Evolutionary conservation across 805 yeast species (phyloP), one percentile per base, ranked within the genome.

Genomic region (Sugiyamaella boreocaroliniensis): DNA sequence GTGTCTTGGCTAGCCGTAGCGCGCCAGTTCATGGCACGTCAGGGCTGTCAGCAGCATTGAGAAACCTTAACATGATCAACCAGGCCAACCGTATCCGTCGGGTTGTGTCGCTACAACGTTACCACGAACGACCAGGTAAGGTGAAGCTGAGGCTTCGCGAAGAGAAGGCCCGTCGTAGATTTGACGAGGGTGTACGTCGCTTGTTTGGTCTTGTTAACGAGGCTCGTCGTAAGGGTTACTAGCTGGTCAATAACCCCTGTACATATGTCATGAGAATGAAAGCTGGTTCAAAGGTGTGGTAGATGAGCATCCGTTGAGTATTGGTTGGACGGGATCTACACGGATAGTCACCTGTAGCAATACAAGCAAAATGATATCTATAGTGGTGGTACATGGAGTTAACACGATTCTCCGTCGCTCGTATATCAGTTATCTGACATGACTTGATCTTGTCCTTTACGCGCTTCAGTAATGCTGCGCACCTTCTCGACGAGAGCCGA

Each of bases 41-140:
- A 12, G 54, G 57, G 29, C 56, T 67, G 45, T 56, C 57, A n/a
- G 46, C 48, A 8, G 64, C 64, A 3, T 53, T 65, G 14, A 50
- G 63, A 10, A 61, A 61, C 52, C 51, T 68, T 32, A 58, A 59
- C 41, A 55, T 51, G 40, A 48, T 63, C 43, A 67, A 67, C 60
- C 48, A 50, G 15, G 54, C 62, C 47, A 67, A 67, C 57, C 51
- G 55, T 18, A 59, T 68, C 50, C 57, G 58, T 29, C 59, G 63
- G 45, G 61, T 59, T 6, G 54, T 60, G 51, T 48, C 52, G 37
- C 52, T 61, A 49, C 70, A 67, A 52, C 53, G 64, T 47, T 63
- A 55, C 51, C 64, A 65, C 40, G 71, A 67, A 55, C 62, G 65
- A 46, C 71, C 71, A 2, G 68, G 69, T 6, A 68, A 68, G 58